Evolutionary conservation across 495 filamentous ascomycete genomes (phyloP).

Genomic region (Tetracladium marchalianum): DNA sequence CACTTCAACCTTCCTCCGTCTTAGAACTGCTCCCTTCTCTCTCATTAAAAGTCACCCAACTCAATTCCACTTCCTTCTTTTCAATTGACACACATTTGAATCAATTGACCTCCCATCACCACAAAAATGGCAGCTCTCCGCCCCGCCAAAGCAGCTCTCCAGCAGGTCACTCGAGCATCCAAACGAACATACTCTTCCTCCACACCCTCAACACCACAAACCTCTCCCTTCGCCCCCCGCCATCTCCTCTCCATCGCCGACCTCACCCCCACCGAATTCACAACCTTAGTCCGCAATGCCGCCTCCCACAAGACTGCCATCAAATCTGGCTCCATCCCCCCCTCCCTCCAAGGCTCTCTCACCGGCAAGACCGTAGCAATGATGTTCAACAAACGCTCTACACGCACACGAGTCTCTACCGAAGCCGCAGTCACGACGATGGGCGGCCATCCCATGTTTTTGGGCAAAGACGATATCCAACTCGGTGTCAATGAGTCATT

Average conservation of each 20-base stretch:
- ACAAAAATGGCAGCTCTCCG: conserved; percentile 14
- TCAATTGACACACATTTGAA: conserved; percentile 7
- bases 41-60: not conserved
- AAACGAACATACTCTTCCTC: conserved; percentile 7
- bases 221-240: conserved; percentile 41
- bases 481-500: conserved; percentile 92
- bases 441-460: conserved; percentile 91
- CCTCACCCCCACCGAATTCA: conserved; percentile 68
- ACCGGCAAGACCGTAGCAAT: conserved; percentile 80
- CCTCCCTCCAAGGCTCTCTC: conserved; percentile 42
- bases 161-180: conserved; percentile 6
- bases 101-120: not conserved
- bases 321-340: conserved; percentile 59
- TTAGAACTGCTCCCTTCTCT: not conserved
- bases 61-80: not conserved
- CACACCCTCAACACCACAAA: conserved; percentile 1
- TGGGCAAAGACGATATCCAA: conserved; percentile 92
- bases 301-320: conserved; percentile 61
- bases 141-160: conserved; percentile 16
- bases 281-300: conserved; percentile 73
- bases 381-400: conserved; percentile 93
- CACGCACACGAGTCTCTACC: conserved; percentile 83
- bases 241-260: conserved; percentile 90
- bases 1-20: not conserved
- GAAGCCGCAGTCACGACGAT: conserved; percentile 76